phyloP scores from a whole-genome alignment of 2,329 filamentous ascomycete genomes.

The Ceratocystis cacaofunesta region DNA sequence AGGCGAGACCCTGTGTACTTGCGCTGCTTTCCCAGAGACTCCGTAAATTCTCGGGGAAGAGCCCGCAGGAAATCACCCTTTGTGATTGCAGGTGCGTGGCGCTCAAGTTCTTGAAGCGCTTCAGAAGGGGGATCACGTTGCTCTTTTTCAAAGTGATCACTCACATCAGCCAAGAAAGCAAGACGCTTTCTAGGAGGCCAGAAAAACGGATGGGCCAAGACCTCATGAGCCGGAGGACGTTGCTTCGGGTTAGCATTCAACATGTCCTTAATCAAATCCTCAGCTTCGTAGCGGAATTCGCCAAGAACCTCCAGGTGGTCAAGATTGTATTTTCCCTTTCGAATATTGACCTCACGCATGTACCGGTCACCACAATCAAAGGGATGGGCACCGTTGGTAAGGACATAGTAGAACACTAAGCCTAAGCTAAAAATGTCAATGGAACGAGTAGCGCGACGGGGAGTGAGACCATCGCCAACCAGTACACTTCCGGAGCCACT shows the following conservation, averaged over 20 bases:
- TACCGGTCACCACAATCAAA: constrained; percentile 90
- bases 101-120: constrained; percentile 46
- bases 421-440: constrained; percentile 97
- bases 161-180: constrained; percentile 87
- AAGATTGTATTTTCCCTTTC: constrained; percentile 69
- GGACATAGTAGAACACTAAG: constrained; percentile 97
- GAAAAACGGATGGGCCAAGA: constrained; percentile 92
- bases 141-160: constrained; percentile 92
- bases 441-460: constrained; percentile 73
- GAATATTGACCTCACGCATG: constrained; percentile 94
- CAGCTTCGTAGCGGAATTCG: constrained; percentile 72
- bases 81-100: constrained; percentile 37
- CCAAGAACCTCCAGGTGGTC: constrained; percentile 59
- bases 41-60: constrained; percentile 69
- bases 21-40: constrained; percentile 80
- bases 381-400: constrained; percentile 81
- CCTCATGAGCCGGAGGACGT: constrained; percentile 58
- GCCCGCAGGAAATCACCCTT: constrained; percentile 62
- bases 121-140: constrained; percentile 64
- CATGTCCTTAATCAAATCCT: constrained; percentile 78
- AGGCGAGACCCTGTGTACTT: constrained; percentile 80
- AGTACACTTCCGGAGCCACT: constrained; percentile 47
- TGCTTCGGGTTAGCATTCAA: constrained; percentile 37
- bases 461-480: constrained; percentile 28
- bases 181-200: constrained; percentile 83